Evolutionary conservation across 2,329 filamentous ascomycete species (phyloP).

Genomic region (Colletotrichum kahawae): DNA sequence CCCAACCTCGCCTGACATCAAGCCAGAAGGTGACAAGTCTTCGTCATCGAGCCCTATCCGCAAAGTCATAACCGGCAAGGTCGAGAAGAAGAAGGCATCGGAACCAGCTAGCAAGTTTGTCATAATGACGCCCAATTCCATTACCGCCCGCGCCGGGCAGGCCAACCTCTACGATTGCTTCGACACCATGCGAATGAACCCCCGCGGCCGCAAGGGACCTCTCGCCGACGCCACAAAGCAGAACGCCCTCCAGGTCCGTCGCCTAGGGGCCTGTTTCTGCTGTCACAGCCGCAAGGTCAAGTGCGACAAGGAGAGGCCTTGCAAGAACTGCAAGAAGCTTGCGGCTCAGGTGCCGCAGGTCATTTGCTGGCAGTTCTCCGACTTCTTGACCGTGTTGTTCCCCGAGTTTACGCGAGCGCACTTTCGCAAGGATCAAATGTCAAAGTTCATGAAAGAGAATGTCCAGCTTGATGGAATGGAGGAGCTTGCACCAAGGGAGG

Average conservation of each 20-base stretch:
- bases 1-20: slow-evolving; percentile 31
- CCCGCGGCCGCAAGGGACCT: slow-evolving; percentile 61
- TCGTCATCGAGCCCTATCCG: slow-evolving; percentile 40
- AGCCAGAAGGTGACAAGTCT: slow-evolving; percentile 31
- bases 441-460: slow-evolving; percentile 53
- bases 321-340: slow-evolving; percentile 61
- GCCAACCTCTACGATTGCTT: slow-evolving; percentile 61
- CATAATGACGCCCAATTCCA: slow-evolving; percentile 59
- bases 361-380: slow-evolving; percentile 64
- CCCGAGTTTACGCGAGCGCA: slow-evolving; percentile 57
- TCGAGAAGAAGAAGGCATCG: slow-evolving; percentile 48
- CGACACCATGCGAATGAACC: slow-evolving; percentile 56
- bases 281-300: slow-evolving; percentile 65
- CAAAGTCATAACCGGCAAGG: slow-evolving; percentile 47
- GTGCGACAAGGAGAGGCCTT: slow-evolving; percentile 60
- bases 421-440: slow-evolving; percentile 55
- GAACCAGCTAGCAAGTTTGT: slow-evolving; percentile 48
- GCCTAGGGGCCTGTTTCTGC: slow-evolving; percentile 62
- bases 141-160: slow-evolving; percentile 54
- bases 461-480: slow-evolving; percentile 47
- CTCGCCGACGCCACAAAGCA: slow-evolving; percentile 59
- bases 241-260: slow-evolving; percentile 58
- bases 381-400: slow-evolving; percentile 58
- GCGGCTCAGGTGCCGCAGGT: slow-evolving; percentile 54
- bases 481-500: slow-evolving; percentile 38